Evolutionary conservation across 2,329 filamentous ascomycete species (phyloP).

Genomic region (Huntiella abstrusa): DNA sequence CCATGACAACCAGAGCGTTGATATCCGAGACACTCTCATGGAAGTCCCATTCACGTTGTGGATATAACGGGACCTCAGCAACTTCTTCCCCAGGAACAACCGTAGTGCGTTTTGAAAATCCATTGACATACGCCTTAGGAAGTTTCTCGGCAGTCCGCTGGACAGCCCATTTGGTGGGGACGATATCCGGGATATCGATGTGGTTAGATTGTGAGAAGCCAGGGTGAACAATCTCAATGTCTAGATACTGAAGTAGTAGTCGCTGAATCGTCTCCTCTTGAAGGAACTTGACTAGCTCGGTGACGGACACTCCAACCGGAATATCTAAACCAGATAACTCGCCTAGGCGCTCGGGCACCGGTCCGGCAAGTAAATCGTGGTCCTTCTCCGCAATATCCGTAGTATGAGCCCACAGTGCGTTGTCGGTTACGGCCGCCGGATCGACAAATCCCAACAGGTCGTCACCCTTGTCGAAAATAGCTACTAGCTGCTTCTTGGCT

Average conservation of each 20-base stretch:
- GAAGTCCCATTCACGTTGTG: slow-evolving; percentile 6
- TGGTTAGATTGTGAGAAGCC: slow-evolving; percentile 6
- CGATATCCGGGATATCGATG: slow-evolving; percentile 13
- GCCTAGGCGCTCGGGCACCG: neutral
- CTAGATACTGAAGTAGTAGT: slow-evolving; percentile 12
- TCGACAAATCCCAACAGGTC: slow-evolving; percentile 15
- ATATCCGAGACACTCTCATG: slow-evolving; percentile 17
- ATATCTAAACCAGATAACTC: neutral
- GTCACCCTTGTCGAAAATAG: slow-evolving; percentile 13
- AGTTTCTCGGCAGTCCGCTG: neutral
- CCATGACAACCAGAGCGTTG: slow-evolving; percentile 16
- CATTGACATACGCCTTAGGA: neutral
- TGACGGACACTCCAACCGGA: slow-evolving; percentile 6
- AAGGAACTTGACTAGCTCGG: slow-evolving; percentile 15
- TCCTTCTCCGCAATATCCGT: neutral
- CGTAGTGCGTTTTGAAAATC: neutral
- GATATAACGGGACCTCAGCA: slow-evolving; percentile 1
- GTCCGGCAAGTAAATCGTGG: slow-evolving; percentile 1
- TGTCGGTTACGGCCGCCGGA: neutral
- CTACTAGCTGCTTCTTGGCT: slow-evolving; percentile 16
- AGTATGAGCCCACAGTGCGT: slow-evolving; percentile 4
- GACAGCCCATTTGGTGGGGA: slow-evolving; percentile 11
- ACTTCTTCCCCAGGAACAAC: neutral
- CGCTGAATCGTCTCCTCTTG: slow-evolving; percentile 13
- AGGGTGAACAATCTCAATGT: slow-evolving; percentile 8